Base-by-base conservation (phyloP, 306 rosid species). In the Begonia peltatifolia region DNA sequence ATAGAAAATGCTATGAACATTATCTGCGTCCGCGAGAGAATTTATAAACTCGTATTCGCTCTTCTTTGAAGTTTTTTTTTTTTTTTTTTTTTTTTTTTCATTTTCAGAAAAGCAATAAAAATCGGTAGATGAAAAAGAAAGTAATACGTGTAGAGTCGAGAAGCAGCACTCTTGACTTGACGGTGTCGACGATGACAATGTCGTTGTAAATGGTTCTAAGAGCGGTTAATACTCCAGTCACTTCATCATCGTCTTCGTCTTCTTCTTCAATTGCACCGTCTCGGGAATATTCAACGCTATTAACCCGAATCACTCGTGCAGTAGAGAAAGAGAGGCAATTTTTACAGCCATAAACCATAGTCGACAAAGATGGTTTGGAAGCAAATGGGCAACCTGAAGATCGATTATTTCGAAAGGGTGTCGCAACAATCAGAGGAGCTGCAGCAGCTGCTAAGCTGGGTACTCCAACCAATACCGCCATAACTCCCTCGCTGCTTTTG, bases 1-100 rank as follows among this genome's bases (percentile, higher is more conserved):
- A 74, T 67, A 69, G 41, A 83, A 72, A 69, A 90, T 71, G 63
- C 99, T 90, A 61, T 90, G 99, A 59, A 86, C 85, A 59, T 72
- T 74, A 57, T 83, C 94, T 90, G 79, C 66, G 53, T 46, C 63
- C 46, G 55, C 61, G 63, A 30, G 42, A 46, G 55, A 5, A 67
- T 11, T 12, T 0, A 4, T 30, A 5, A 30, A 30, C 38, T 5
- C 38, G 8, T 3, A 5, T 2, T 5, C 38, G 38, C 38, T 30
- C 38, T 30, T 30, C 38, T 30, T 30, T 30, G 8, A 30, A 30
- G 9, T 25, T 1, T 43, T 10, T 43, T n/a, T n/a, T n/a, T n/a
- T n/a, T n/a, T n/a, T n/a, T 25, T 1, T 43, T 10, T 43, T n/a
- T 43, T 43, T 43, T 12, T 43, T 43, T 43, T 5, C 47, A 43